Percentiles rank a stretch among this genome's conserved stretches.
Evolutionary conservation across 2,329 filamentous ascomycete species (phyloP).

Genomic region (Gnomoniopsis smithogilvyi): DNA sequence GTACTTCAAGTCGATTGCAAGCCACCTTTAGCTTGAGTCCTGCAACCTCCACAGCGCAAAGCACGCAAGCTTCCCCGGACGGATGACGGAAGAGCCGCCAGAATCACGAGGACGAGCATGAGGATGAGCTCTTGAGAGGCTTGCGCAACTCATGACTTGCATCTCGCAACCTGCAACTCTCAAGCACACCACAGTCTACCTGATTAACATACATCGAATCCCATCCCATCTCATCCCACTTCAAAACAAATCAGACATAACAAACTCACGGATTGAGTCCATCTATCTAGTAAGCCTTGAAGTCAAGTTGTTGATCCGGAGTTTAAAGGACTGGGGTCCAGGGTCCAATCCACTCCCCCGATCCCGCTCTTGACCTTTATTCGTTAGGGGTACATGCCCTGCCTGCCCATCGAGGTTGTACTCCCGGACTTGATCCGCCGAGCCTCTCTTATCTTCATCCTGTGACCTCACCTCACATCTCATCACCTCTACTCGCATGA

Average conservation of each 20-base stretch:
- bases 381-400: no score
- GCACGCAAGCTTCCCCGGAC: not conserved
- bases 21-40: no score
- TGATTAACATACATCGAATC: no score
- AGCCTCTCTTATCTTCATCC: slow-evolving; percentile 1
- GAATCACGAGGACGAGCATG: slow-evolving; percentile 11
- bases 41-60: not conserved
- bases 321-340: no score
- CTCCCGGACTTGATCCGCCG: not conserved
- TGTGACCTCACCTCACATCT: slow-evolving; percentile 11
- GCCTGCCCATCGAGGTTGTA: not conserved
- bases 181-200: not conserved
- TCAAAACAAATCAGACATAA: no score
- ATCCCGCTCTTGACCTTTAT: not conserved
- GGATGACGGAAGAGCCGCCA: slow-evolving; percentile 18
- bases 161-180: not conserved
- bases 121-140: not conserved
- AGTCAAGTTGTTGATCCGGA: no score
- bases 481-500: not conserved
- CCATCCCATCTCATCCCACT: no score
- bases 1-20: no score
- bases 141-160: slow-evolving; percentile 18
- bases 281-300: no score
- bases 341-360: not conserved
- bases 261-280: no score